Conservation (phyloP, 1,284 basidiomycete genomes). For the Leccinum angustisporum region DNA sequence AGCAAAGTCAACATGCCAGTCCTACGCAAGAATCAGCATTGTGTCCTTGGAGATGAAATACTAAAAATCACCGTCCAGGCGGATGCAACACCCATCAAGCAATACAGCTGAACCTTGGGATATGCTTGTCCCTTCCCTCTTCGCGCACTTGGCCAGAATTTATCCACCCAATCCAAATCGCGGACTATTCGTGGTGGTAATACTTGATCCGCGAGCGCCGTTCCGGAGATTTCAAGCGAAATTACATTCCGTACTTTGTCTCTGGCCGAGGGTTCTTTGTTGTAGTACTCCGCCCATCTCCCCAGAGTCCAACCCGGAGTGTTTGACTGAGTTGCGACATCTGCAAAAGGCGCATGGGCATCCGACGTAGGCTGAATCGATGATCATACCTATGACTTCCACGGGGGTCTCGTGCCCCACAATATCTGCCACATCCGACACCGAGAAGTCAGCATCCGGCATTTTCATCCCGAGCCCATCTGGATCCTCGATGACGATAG, state of each 20-base stretch:
- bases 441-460: constrained; percentile 66
- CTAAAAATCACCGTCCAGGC: constrained; percentile 82
- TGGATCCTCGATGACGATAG: constrained; percentile 70
- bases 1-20: constrained; percentile 97
- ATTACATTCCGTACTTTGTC: constrained; percentile 92
- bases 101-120: constrained; percentile 96
- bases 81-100: constrained; percentile 83
- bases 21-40: constrained; percentile 47
- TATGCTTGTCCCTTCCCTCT: constrained; percentile 75
- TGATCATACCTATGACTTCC: constrained; percentile 80
- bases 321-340: constrained; percentile 82
- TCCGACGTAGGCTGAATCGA: neutral
- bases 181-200: constrained; percentile 83
- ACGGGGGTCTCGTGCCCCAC: constrained; percentile 78
- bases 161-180: constrained; percentile 96
- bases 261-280: constrained; percentile 58
- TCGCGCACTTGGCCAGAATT: constrained; percentile 82
- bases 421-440: constrained; percentile 77
- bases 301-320: constrained; percentile 84
- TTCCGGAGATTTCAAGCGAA: constrained; percentile 82
- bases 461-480: constrained; percentile 86
- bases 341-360: constrained; percentile 39
- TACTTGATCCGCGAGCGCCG: constrained; percentile 72
- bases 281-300: constrained; percentile 90
- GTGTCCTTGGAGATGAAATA: neutral